Evolutionary conservation across 2,329 filamentous ascomycete species (phyloP).

Genomic region (Aspergillus sergii): DNA sequence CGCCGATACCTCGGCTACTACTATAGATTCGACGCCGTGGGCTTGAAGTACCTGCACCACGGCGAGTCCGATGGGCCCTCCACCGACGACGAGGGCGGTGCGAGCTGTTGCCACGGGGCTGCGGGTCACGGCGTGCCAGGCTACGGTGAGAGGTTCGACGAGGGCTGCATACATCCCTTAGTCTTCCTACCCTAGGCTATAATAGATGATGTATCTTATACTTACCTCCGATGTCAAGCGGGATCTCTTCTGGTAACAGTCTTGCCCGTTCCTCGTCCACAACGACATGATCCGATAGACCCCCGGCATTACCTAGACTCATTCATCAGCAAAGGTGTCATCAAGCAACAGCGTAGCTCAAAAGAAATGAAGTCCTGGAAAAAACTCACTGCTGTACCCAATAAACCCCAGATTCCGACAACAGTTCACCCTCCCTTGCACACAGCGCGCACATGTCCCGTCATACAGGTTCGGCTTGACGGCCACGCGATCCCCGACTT

Average conservation of each 20-base stretch:
- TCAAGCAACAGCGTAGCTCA: not conserved
- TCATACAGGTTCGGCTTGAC: conserved; percentile 65
- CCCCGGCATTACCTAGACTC: conserved; percentile 27
- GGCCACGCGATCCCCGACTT: conserved; percentile 59
- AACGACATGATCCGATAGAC: conserved; percentile 31
- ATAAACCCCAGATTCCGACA: conserved; percentile 61
- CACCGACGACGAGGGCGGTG: conserved; percentile 59
- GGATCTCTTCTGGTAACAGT: conserved; percentile 24
- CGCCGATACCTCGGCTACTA: conserved; percentile 59
- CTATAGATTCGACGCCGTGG: conserved; percentile 55
- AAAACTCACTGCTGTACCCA: conserved; percentile 46
- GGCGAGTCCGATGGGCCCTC: conserved; percentile 64
- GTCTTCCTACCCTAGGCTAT: not conserved
- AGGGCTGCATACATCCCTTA: conserved; percentile 46
- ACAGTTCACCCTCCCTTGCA: conserved; percentile 56
- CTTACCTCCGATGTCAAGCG: conserved; percentile 28
- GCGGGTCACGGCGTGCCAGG: conserved; percentile 63
- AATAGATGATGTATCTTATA: not conserved
- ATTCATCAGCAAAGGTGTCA: conserved; percentile 46
- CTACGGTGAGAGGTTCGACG: conserved; percentile 64
- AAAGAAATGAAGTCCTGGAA: not conserved
- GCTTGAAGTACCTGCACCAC: conserved; percentile 61
- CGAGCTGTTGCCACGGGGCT: conserved; percentile 48
- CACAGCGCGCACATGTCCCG: conserved; percentile 58
- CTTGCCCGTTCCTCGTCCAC: conserved; percentile 25